These are phyloP conservation scores for Cyamopsis tetragonoloba DNA, from an alignment of 306 rosid genomes.

Conservation along the genomic window DNA sequence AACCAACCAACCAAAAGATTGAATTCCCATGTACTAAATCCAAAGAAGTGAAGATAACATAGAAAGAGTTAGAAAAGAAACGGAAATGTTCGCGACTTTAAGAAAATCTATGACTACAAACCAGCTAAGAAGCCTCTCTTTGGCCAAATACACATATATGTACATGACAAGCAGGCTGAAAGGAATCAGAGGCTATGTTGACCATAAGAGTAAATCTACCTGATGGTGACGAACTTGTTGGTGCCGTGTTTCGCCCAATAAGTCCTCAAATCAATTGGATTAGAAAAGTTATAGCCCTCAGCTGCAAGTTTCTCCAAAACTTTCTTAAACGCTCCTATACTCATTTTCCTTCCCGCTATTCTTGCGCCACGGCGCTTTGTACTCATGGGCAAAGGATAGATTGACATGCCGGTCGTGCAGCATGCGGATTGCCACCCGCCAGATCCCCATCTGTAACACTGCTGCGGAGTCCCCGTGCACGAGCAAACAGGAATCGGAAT, in stretches of 20 bases:
- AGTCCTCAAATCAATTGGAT: conserved; percentile 73
- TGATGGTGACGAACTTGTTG: conserved; percentile 88
- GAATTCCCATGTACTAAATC: conserved; percentile 30
- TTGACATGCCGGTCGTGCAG: conserved; percentile 80
- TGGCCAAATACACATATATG: conserved; percentile 61
- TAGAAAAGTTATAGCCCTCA: conserved; percentile 73
- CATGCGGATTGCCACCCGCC: conserved; percentile 99
- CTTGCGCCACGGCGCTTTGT: conserved; percentile 95
- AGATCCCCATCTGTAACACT: conserved; percentile 95
- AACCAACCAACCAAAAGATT: conserved; percentile 30
- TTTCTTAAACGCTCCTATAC: conserved; percentile 97
- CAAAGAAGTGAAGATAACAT: conserved; percentile 28
- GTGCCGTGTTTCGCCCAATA: conserved; percentile 93
- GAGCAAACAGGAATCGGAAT: conserved; percentile 93
- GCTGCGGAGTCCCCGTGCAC: conserved; percentile 88
- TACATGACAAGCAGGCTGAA: conserved; percentile 58
- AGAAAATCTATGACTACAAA: conserved; percentile 53
- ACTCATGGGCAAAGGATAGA: conserved; percentile 95
- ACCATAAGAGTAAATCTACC: conserved; percentile 42
- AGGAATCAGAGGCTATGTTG: conserved; percentile 28
- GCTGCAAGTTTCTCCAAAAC: conserved; percentile 95
- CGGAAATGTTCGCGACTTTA: conserved; percentile 36
- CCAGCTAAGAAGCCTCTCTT: conserved; percentile 61
- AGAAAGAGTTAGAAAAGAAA: conserved; percentile 21
- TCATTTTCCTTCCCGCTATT: conserved; percentile 98